Evolutionary conservation across 2,329 filamentous ascomycete species (phyloP).

Genomic region (Furcasterigmium sp.): DNA sequence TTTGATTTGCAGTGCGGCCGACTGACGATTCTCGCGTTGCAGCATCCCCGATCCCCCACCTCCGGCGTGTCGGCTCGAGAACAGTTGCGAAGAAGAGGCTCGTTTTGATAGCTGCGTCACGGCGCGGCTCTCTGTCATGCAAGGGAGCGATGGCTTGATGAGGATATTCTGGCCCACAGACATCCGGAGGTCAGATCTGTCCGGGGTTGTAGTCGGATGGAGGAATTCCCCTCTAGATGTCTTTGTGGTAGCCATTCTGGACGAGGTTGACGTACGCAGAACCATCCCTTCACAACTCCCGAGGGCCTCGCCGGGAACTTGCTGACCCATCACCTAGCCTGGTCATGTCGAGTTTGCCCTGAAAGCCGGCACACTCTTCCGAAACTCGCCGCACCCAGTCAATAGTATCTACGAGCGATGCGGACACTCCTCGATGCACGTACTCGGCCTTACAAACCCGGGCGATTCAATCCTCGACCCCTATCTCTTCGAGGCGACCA

Average conservation of each 20-base stretch:
- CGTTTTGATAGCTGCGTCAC: constrained; percentile 59
- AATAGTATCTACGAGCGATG: constrained; percentile 79
- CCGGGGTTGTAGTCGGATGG: constrained; percentile 92
- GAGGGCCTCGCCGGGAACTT: not conserved
- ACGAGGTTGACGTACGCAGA: constrained; percentile 76
- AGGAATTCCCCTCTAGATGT: constrained; percentile 87
- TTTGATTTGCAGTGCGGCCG: too few species aligned
- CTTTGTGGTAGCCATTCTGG: constrained; percentile 82
- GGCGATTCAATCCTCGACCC: constrained; percentile 54
- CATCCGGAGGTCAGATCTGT: constrained; percentile 62
- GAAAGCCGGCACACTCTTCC: constrained; percentile 75
- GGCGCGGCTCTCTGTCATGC: constrained; percentile 47
- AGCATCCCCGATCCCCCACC: constrained; percentile 78
- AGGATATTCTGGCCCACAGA: constrained; percentile 98
- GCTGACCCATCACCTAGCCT: constrained; percentile 38
- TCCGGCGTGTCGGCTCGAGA: constrained; percentile 90
- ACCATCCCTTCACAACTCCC: not conserved
- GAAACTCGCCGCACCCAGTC: constrained; percentile 74
- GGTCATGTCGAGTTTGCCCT: constrained; percentile 84
- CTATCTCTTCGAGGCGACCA: constrained; percentile 62
- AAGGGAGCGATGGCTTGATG: constrained; percentile 82
- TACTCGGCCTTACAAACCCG: constrained; percentile 77
- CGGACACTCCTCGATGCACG: constrained; percentile 75
- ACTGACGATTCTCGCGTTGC: constrained; percentile 14
- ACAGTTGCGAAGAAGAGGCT: constrained; percentile 88